Percentiles rank a stretch among this genome's conserved stretches.
These are phyloP conservation scores for Syzygium aromaticum DNA, from an alignment of 345 rosid species.

Conservation along the genomic window DNA sequence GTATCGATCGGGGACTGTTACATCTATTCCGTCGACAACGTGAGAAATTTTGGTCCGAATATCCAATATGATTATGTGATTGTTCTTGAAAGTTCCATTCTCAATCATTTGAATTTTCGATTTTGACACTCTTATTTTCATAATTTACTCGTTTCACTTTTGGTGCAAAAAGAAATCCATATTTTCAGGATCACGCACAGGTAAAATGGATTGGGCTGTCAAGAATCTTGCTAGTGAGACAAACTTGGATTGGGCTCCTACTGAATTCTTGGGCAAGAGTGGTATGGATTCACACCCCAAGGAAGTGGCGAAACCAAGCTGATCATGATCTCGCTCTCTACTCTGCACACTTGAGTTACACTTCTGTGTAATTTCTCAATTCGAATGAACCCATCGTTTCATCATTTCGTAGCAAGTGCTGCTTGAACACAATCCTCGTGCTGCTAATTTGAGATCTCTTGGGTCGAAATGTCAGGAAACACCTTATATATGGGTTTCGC, in stretches of 20 bases:
- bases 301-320: not conserved
- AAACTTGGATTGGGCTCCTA: not conserved
- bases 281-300: not conserved
- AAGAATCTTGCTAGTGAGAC: not conserved
- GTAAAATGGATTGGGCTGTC: not conserved
- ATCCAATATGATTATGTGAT: not conserved
- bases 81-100: not conserved
- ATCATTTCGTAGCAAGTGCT: too few species aligned
- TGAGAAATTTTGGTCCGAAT: not conserved
- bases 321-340: not conserved
- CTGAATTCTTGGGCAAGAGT: not conserved
- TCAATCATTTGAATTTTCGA: not conserved
- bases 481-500: fast-evolving
- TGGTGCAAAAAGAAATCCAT: not conserved
- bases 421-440: not conserved
- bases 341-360: not conserved
- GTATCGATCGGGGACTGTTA: not conserved
- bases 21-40: not conserved
- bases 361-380: not conserved
- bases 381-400: not conserved
- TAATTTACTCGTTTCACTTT: not conserved
- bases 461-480: fast-evolving
- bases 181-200: not conserved
- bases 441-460: not conserved
- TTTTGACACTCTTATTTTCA: not conserved